Conservation (phyloP, 1,284 basidiomycete species). For the Cryptococcus neoformans region DNA sequence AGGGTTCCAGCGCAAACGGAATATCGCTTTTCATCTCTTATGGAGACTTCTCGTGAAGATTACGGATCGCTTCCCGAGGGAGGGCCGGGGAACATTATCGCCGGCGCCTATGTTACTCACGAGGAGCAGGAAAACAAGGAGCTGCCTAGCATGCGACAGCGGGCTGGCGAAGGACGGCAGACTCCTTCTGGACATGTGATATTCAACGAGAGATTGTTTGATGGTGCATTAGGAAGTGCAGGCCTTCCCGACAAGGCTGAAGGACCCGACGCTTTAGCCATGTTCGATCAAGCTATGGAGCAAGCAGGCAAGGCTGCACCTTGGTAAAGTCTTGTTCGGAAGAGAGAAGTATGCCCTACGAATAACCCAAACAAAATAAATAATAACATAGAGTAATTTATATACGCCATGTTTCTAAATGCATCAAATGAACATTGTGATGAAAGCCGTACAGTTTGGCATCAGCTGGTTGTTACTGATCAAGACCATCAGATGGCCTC, state of each 20-base stretch:
- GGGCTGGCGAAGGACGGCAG: conserved; percentile 24
- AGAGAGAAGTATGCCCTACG: too few relatives aligned
- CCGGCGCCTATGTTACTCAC: conserved; percentile 5
- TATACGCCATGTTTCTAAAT: not conserved
- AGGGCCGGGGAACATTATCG: conserved; percentile 10
- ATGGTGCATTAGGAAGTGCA: conserved; percentile 30
- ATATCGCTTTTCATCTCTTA: conserved; percentile 15
- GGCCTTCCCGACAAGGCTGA: not conserved
- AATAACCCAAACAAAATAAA: not conserved
- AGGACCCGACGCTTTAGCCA: conserved; percentile 8
- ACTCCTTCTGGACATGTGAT: conserved; percentile 35
- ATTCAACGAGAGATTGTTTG: conserved; percentile 38
- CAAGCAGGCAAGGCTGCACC: conserved; percentile 18
- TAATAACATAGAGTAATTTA: not conserved
- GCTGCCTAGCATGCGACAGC: conserved; percentile 6
- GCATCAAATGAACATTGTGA: not conserved
- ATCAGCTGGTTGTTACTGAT: too few relatives aligned
- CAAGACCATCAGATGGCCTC: too few relatives aligned
- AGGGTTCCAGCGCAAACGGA: not conserved
- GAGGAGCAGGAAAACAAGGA: not conserved
- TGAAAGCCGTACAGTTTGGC: too few relatives aligned
- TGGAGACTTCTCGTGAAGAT: conserved; percentile 5
- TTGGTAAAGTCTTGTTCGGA: conserved; percentile 3
- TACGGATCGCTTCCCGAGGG: not conserved
- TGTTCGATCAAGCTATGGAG: conserved; percentile 25